A percentile compares a stretch with the other conserved stretches of the same genome.
Evolutionary conservation across 192 early-diverging fungal genomes (phyloP).

Genomic region (Coemansia sp.): DNA sequence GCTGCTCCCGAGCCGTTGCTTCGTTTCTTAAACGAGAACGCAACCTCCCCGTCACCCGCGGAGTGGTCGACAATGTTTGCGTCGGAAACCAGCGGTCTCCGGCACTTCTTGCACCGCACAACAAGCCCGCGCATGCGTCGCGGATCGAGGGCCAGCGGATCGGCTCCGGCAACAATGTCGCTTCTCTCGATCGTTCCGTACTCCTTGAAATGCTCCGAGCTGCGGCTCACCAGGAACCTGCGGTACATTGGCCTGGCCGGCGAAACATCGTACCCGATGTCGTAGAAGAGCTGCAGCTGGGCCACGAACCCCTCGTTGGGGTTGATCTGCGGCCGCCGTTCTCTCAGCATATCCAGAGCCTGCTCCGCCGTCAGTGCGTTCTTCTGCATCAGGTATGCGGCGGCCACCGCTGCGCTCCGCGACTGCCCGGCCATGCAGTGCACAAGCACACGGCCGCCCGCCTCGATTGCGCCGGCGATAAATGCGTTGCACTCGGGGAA

Average conservation of each 20-base stretch:
- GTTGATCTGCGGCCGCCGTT: constrained; percentile 50
- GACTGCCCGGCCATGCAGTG: constrained; percentile 74
- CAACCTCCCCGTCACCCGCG: constrained; percentile 67
- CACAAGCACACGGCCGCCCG: constrained; percentile 61
- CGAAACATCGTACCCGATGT: constrained; percentile 62
- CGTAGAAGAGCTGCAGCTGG: constrained; percentile 64
- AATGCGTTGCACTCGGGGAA: constrained; percentile 66
- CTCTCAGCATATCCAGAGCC: constrained; percentile 51
- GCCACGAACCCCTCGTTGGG: constrained; percentile 68
- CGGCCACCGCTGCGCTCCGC: constrained; percentile 63
- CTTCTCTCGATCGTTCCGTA: constrained; percentile 57
- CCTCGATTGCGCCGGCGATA: constrained; percentile 53
- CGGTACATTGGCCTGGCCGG: constrained; percentile 59
- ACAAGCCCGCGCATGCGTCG: constrained; percentile 6
- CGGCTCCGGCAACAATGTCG: constrained; percentile 56
- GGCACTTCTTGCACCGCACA: constrained; percentile 63
- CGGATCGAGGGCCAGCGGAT: constrained; percentile 37
- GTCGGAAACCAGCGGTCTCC: constrained; percentile 59
- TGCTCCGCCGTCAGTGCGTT: constrained; percentile 47
- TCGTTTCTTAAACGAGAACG: constrained; percentile 76
- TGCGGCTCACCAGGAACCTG: constrained; percentile 63
- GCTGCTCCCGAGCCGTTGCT: constrained; percentile 43
- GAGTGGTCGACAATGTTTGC: constrained; percentile 70
- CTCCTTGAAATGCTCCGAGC: constrained; percentile 59
- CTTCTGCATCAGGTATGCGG: constrained; percentile 69